Base-by-base conservation (phyloP, 2,329 filamentous ascomycete species). In the Neofusicoccum umdonicola region DNA sequence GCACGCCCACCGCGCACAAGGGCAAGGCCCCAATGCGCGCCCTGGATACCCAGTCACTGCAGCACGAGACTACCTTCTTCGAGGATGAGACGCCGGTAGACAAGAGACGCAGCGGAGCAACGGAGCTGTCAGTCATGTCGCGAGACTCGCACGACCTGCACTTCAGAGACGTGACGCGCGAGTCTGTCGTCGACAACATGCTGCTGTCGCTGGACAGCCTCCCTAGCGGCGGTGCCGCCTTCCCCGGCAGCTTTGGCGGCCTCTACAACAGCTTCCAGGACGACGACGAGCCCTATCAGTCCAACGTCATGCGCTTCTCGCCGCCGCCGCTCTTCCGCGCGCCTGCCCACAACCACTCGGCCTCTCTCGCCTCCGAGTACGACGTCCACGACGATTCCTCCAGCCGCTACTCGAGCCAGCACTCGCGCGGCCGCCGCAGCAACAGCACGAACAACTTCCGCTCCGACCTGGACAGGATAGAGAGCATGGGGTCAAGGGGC, bases 141-240 rank as follows among this genome's bases (percentile, higher is more conserved):
- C 81, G 84, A 69, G 88, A 93, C 78, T 92, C 90, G 56, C 93
- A 97, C 82, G 93, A 97, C 76, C 84, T 97, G 67, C 93, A 91
- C 65, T 84, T 96, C 71, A 89, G 89, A 58, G 87, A 90, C 56
- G 87, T 91, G 68, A 92, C 91, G 45, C 88, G 94, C 70, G 92
- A 96, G 74, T 97, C 93, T 41, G 88, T 99, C 69, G 92, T 99
- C 66, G 90, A 95, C 78, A 96, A 97, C 77, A 95, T 99, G 90
- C 87, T 98, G 66, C 83, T 95, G 69, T 97, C 93, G 45, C 88
- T 99, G 68, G 94, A 97, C 78, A 90, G 94, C 77, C 72, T 77
- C 56, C 68, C 73, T 1, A 89, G 85, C 19, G 83, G 70, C 41
- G 67, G 74, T 2, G 70, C 64, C 65, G 66, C 73, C 12, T 72